Evolutionary conservation across 176 grass and related monocot species (phyloP), one percentile per base, ranked within the genome.

Genomic region (Oryza meridionalis): DNA sequence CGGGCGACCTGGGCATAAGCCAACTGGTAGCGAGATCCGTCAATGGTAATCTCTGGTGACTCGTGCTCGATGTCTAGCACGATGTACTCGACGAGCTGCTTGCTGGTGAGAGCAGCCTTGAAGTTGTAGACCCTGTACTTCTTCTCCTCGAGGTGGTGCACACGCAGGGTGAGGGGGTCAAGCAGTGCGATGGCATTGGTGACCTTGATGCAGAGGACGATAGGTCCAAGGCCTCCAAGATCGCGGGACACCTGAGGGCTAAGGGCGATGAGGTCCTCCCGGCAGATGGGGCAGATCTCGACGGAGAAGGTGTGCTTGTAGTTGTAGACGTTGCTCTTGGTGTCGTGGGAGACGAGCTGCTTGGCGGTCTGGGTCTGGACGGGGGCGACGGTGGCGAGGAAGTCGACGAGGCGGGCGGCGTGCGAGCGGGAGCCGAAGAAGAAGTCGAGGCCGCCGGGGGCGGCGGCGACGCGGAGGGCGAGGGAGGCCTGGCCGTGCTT

Each of bases 271-370:
- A 94, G 84, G 81, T 97, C 95, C 84, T 94, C 92, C n/a, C 92
- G 92, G 84, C 95, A 97, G 71, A 97, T 92, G 27, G 92, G 95
- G 76, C 86, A 92, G 40, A 97, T 97, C 84, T 97, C 95, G 16
- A 97, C 92, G 2, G 95, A 97, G 32, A 97, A 94, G 24, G 92
- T 93, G 78, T 94, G 78, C 86, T 94, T 97, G 83, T 97, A 94
- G 78, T 94, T 97, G 71, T 91, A 97, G 33, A 91, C 49, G 27
- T 21, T 92, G 64, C 90, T 94, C 87, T 97, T 97, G 3, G 12
- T 42, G 66, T 97, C 92, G 33, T 97, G 95, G 7, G 95, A 97
- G 25, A 97, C 95, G 11, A 97, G 95, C 72, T 97, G 92, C 86
- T 92, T 97, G 22, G 93, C 92, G 11, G 90, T 86, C 70, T 78